Evolutionary conservation across 1,139 yeast genomes (phyloP), one percentile per base, ranked within the genome.

Genomic region (Pichia sp.): DNA sequence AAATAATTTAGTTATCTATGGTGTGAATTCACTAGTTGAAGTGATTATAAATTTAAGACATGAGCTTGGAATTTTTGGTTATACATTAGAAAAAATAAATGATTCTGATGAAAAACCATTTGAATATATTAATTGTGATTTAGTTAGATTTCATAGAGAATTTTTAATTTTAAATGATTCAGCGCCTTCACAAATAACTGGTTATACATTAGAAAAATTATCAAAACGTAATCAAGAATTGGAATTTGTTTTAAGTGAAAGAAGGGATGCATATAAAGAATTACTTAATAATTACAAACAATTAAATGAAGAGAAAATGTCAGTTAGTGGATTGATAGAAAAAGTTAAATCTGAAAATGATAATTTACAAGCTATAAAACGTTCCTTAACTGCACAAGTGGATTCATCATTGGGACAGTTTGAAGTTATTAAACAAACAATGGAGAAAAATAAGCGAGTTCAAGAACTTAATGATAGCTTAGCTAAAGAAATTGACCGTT

Each of bases 261-360:
- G 57, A 40, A 45, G 41, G 12, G 30, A 40, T 3, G 48, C 45
- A 29, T 54, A 55, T 36, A 47, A 51, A 12, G 59, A 61, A 24
- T 48, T 61, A n/a, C 42, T 58, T n/a, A 53, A 54, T 38, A 61
- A 58, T 37, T 59, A 58, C 44, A 56, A 59, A 38, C 64, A 61
- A 48, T 38, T 61, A 35, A 60, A 57, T 45, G 63, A 60, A 39
- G 64, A 61, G 38, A 53, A 54, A 30, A 53, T 55, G 44, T 55
- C 55, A 40, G 58, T 59, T 42, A 54, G 55, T 28, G 44, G 51
- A 7, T 42, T 49, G 9, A 35, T 60, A 3, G 45, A 47, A 23
- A 55, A 55, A 28, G 40, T 58, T n/a, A 44, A 46, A 31, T 31
- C 36, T 4, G 49, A 44, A 24, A 60, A 58, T 42, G 44, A 41